These are phyloP conservation scores for Monosporascus sp. DNA, from an alignment of 2,329 filamentous ascomycete species.

Conservation along the genomic window DNA sequence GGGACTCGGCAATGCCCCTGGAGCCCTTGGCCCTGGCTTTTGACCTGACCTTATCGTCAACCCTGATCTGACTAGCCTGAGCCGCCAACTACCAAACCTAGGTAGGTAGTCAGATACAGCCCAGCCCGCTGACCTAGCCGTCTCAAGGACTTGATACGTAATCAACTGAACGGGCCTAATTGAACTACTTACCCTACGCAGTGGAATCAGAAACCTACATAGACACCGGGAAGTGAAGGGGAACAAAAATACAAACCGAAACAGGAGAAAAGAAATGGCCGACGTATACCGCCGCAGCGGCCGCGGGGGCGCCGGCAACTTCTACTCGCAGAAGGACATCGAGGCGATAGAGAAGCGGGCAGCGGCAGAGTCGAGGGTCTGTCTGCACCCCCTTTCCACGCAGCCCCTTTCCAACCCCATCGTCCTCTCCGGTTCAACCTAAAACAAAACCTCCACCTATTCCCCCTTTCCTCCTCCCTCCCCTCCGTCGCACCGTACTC, in stretches of 20 bases:
- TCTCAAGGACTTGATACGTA: no score
- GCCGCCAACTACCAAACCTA: no score
- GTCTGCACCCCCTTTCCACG: slow-evolving; percentile 11
- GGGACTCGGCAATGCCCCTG: no score
- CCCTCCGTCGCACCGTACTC: neutral
- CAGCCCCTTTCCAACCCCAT: neutral
- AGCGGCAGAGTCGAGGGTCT: slow-evolving; percentile 16
- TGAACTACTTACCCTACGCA: neutral
- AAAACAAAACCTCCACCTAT: neutral
- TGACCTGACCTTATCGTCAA: no score
- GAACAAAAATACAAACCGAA: neutral
- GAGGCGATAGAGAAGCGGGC: slow-evolving; percentile 35
- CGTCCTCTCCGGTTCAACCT: no score
- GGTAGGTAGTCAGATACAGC: no score
- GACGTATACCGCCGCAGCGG: slow-evolving; percentile 49
- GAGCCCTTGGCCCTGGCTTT: no score
- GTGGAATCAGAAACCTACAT: slow-evolving; percentile 3
- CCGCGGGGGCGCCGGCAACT: slow-evolving; percentile 62
- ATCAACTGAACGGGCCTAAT: neutral
- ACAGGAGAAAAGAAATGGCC: slow-evolving; percentile 12
- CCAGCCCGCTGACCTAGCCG: no score
- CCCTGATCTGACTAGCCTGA: no score
- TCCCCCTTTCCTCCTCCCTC: neutral
- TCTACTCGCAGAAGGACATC: slow-evolving; percentile 46
- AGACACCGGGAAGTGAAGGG: neutral